Base-by-base conservation (phyloP, 352 stramenopile genomes). In the Phytophthora foliorum region DNA sequence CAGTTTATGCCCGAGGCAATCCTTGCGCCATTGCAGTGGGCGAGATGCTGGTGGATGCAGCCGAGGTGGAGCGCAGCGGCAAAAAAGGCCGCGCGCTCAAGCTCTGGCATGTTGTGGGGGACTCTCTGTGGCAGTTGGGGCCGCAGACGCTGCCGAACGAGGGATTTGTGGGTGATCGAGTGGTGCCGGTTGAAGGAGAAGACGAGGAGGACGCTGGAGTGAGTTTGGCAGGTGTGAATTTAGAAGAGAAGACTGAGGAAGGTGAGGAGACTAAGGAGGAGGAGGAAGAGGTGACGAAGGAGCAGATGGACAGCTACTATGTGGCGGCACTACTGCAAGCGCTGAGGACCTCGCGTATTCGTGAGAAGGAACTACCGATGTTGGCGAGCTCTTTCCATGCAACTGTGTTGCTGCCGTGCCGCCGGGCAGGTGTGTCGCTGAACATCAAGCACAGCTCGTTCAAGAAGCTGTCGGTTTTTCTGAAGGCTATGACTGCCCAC, bases 371-470 rank as follows among this genome's bases (percentile, higher is more conserved):
- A 1, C 57, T 94, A 45, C 89, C 89, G 11, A 93, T 96, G 71
- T 70, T 96, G 17, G 80, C 84, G 4, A 96, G 80, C 36, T 85
- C 76, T 22, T 95, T 96, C 62, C 83, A 94, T 58, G 71, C 85
- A 9, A 85, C 74, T 7, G 72, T 92, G 9, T 42, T 96, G 25
- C 67, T 96, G 16, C 86, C 87, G 2, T 83, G 73, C 39, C 86
- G 89, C 8, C 77, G 79, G 2, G 84, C 77, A 2, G 82, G 77
- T 11, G 61, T 78, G 14, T 78, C 74, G 11, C 73, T 96, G 46
- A 89, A 91, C 34, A 74, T 95, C 38, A 95, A 96, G 61, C 82
- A 89, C 22, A 86, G 74, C 25, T 90, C 86, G 21, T 92, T 92
- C 71, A 94, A 93, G 79, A 94, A 96, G 62, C 63, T 90, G 4